Evolutionary conservation across 1,139 yeast species (phyloP).

Genomic region (Geotrichum klebahnii): DNA sequence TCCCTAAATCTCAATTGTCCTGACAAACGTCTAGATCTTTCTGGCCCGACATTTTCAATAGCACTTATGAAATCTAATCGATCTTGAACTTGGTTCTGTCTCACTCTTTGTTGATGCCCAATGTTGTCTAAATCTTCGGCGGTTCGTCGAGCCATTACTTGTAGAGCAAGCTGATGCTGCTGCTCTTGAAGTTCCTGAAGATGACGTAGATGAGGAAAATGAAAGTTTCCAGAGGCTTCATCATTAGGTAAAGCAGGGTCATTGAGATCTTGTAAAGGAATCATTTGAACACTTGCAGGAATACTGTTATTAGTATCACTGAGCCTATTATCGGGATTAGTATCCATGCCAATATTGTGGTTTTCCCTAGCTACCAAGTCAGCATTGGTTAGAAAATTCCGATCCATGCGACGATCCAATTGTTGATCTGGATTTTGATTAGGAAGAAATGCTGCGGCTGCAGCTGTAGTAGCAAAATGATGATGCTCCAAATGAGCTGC

Average conservation of each 20-base stretch:
- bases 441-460: neutral
- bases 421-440: neutral
- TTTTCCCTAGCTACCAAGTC: too few relatives aligned
- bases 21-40: too few relatives aligned
- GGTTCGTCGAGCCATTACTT: neutral
- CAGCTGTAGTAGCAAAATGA: neutral
- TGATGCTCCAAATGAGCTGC: neutral
- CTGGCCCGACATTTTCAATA: neutral
- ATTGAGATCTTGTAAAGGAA: too few relatives aligned
- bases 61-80: neutral
- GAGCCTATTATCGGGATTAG: too few relatives aligned
- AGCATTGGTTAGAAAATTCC: too few relatives aligned
- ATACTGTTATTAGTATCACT: too few relatives aligned
- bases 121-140: neutral
- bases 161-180: slow-evolving; percentile 11
- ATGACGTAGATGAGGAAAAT: neutral
- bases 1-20: too few relatives aligned
- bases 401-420: neutral
- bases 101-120: neutral
- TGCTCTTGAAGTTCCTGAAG: slow-evolving; percentile 14
- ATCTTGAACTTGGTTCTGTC: too few relatives aligned
- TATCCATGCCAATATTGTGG: too few relatives aligned
- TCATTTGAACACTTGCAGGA: too few relatives aligned
- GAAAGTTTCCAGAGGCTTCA: neutral
- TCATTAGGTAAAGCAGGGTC: too few relatives aligned